These are phyloP conservation scores for Tylopilus sp. DNA, from an alignment of 1,284 basidiomycete genomes.

Conservation along the genomic window DNA sequence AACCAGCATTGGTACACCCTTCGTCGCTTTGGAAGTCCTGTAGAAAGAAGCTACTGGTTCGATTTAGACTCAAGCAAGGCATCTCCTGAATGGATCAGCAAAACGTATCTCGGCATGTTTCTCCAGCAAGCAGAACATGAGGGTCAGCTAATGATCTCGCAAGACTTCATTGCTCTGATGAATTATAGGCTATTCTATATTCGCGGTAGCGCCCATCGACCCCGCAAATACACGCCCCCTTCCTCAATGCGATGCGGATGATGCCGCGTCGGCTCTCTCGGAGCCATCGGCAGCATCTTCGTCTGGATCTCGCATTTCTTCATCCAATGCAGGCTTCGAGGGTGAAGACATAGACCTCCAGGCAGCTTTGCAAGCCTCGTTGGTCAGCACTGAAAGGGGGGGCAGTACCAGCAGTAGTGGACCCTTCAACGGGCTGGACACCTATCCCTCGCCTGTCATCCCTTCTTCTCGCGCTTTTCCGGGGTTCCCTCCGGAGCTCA, in stretches of 20 bases:
- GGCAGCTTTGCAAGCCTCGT: slow-evolving; percentile 77
- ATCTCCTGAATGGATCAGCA: slow-evolving; percentile 79
- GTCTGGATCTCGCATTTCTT: slow-evolving; percentile 16
- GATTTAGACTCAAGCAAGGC: slow-evolving; percentile 81
- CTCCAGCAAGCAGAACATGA: slow-evolving; percentile 84
- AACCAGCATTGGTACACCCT: slow-evolving; percentile 88
- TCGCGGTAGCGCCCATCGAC: slow-evolving; percentile 65
- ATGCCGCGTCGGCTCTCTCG: slow-evolving; percentile 56
- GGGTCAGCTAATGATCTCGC: slow-evolving; percentile 42
- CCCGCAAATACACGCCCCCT: slow-evolving; percentile 46
- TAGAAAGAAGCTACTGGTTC: slow-evolving; percentile 75
- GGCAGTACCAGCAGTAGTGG: slow-evolving; percentile 1
- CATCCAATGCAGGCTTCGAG: slow-evolving; percentile 48
- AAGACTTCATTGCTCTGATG: slow-evolving; percentile 1
- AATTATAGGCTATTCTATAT: slow-evolving; percentile 80
- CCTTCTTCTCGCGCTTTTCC: slow-evolving; percentile 26
- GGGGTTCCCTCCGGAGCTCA: slow-evolving; percentile 14
- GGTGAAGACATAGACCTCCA: slow-evolving; percentile 88
- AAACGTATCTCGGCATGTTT: slow-evolving; percentile 81
- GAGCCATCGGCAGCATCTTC: slow-evolving; percentile 40
- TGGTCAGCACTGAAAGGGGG: slow-evolving; percentile 35
- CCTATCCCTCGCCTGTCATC: slow-evolving; percentile 31
- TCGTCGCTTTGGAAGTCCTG: slow-evolving; percentile 68
- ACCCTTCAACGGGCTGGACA: slow-evolving; percentile 12
- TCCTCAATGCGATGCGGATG: slow-evolving; percentile 62